phyloP scores from a whole-genome alignment of 2,329 filamentous ascomycete genomes.

The Fusarium hainanense region DNA sequence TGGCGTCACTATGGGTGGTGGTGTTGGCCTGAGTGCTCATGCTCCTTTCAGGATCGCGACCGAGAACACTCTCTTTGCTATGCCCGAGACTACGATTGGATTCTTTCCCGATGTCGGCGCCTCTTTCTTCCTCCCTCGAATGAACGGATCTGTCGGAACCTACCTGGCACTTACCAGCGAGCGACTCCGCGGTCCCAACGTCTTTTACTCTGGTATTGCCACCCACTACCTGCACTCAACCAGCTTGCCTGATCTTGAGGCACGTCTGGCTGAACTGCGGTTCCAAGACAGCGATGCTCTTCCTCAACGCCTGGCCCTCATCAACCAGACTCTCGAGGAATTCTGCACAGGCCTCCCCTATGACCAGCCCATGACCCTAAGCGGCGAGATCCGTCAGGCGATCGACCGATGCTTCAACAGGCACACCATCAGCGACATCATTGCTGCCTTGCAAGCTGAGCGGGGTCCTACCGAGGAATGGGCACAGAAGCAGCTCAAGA shows the following conservation, averaged over 20 bases:
- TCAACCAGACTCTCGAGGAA: conserved; percentile 92
- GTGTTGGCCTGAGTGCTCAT: conserved; percentile 92
- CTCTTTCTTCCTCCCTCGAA: conserved; percentile 92
- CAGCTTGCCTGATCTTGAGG: conserved; percentile 81
- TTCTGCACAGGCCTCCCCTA: conserved; percentile 87
- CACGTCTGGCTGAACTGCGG: conserved; percentile 85
- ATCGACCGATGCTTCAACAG: conserved; percentile 87
- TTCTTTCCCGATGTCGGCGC: conserved; percentile 99
- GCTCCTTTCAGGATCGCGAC: conserved; percentile 97
- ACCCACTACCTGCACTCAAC: conserved; percentile 97
- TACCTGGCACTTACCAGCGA: conserved; percentile 95
- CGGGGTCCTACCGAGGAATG: conserved; percentile 70
- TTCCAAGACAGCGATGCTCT: conserved; percentile 82
- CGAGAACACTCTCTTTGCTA: conserved; percentile 94
- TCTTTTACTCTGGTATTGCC: conserved; percentile 90
- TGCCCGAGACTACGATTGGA: conserved; percentile 98
- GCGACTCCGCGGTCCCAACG: conserved; percentile 82
- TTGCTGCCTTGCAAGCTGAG: conserved; percentile 71
- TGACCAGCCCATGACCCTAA: conserved; percentile 73
- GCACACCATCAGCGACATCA: conserved; percentile 74
- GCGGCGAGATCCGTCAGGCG: conserved; percentile 76
- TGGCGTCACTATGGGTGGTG: conserved; percentile 97
- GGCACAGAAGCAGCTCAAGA: conserved; percentile 81
- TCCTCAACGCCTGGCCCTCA: conserved; percentile 72
- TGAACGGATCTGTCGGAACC: conserved; percentile 87